phyloP scores from a whole-genome alignment of 306 rosid species.

The Arachis stenosperma region DNA sequence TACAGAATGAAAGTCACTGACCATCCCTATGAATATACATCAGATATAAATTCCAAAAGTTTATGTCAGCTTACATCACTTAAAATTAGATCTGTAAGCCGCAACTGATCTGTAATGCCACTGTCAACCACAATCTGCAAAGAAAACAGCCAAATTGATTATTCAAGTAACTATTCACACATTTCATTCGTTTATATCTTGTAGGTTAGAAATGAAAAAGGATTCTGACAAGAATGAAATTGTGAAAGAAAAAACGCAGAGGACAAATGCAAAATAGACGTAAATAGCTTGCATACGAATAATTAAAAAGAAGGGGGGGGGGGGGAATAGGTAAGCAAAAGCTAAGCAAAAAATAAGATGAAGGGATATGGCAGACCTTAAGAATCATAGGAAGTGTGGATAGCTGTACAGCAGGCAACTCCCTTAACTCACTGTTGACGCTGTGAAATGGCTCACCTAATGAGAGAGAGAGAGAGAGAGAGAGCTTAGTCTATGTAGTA shows the following conservation, averaged over 20 bases:
- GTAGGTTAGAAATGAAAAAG: neutral
- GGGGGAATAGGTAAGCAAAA: neutral
- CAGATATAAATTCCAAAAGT: slow-evolving; percentile 36
- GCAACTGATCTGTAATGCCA: slow-evolving; percentile 89
- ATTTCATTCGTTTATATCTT: neutral
- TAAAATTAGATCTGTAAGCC: slow-evolving; percentile 74
- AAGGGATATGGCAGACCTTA: slow-evolving; percentile 61
- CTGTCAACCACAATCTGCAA: slow-evolving; percentile 85
- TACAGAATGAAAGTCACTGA: slow-evolving; percentile 24
- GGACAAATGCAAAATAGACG: neutral
- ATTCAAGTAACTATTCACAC: neutral
- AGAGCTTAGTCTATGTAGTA: slow-evolving; percentile 21
- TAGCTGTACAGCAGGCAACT: slow-evolving; percentile 84
- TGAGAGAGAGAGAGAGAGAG: too few species aligned
- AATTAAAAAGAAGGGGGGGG: too few species aligned
- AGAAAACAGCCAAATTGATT: slow-evolving; percentile 12
- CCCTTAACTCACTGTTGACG: slow-evolving; percentile 80
- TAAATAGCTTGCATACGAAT: neutral
- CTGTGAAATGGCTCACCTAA: slow-evolving; percentile 73
- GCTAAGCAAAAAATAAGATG: slow-evolving; percentile 5
- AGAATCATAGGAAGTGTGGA: slow-evolving; percentile 84
- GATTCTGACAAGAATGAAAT: slow-evolving; percentile 13
- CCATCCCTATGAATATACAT: slow-evolving; percentile 33
- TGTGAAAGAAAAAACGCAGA: neutral
- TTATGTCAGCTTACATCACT: slow-evolving; percentile 73